phyloP scores from a whole-genome alignment of 495 filamentous ascomycete species.

The Pseudoneurospora amorphoporcata region DNA sequence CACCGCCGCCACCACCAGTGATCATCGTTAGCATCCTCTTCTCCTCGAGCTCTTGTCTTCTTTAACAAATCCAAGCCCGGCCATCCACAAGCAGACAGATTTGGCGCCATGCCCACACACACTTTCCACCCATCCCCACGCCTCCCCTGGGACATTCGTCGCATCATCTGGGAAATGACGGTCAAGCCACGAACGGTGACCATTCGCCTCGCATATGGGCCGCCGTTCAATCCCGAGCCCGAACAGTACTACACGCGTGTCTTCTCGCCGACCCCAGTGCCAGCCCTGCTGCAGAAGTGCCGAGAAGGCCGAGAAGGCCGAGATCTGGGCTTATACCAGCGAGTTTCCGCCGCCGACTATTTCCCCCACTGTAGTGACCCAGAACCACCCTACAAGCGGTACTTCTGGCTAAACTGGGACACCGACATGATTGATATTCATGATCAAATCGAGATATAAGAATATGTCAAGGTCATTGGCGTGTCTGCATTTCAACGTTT shows the following conservation, averaged over 20 bases:
- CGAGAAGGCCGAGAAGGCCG: slow-evolving; percentile 17
- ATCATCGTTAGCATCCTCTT: too few relatives aligned
- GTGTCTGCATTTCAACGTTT: neutral
- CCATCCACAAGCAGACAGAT: too few relatives aligned
- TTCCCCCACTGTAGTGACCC: neutral
- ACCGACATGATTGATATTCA: neutral
- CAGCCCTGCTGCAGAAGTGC: slow-evolving; percentile 14
- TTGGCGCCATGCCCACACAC: neutral
- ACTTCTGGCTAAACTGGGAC: neutral
- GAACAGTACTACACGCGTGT: neutral
- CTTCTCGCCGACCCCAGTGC: slow-evolving; percentile 13
- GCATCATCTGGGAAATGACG: neutral
- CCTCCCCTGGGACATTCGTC: neutral
- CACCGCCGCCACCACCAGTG: too few relatives aligned
- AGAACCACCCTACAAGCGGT: neutral
- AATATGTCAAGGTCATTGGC: neutral
- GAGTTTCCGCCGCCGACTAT: neutral
- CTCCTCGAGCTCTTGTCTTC: too few relatives aligned
- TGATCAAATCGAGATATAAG: too few relatives aligned
- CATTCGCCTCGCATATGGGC: neutral
- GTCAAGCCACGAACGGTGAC: neutral
- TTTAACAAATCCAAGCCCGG: too few relatives aligned
- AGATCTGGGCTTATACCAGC: neutral
- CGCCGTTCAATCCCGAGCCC: neutral
- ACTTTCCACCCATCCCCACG: neutral